Conservation (phyloP, 176 grass and related monocot genomes). For the Cocos nucifera region DNA sequence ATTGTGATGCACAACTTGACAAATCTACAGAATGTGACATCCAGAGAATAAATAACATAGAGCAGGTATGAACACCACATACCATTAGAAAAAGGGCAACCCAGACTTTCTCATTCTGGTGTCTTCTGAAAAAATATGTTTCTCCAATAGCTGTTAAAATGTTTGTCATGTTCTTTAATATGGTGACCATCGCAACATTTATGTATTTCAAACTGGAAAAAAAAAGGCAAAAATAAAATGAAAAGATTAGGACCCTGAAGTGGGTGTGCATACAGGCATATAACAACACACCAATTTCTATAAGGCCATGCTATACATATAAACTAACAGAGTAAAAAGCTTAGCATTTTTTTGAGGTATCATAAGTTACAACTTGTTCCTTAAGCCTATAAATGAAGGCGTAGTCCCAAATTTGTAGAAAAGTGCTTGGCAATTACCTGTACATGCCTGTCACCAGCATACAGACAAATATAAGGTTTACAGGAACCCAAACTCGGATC, state of each 20-base stretch:
- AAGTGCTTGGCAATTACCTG: conserved; percentile 31
- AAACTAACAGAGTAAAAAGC: too few relatives aligned
- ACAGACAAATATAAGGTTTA: conserved; percentile 77
- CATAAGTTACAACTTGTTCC: too few relatives aligned
- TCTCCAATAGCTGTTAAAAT: conserved; percentile 83
- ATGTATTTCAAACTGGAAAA: conserved; percentile 82
- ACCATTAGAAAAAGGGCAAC: conserved; percentile 76
- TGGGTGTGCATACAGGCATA: background rate
- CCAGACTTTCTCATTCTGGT: conserved; percentile 76
- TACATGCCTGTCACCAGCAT: conserved; percentile 89
- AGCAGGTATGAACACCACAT: conserved; percentile 1
- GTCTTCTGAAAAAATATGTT: conserved; percentile 64
- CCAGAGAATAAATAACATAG: too few relatives aligned
- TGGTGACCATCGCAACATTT: conserved; percentile 89
- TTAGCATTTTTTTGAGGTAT: too few relatives aligned
- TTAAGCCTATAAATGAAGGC: too few relatives aligned
- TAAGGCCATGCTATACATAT: too few relatives aligned
- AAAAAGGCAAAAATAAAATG: background rate
- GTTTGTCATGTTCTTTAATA: conserved; percentile 88
- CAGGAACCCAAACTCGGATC: conserved; percentile 72
- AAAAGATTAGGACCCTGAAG: background rate
- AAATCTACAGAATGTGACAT: too few relatives aligned
- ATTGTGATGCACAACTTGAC: too few relatives aligned
- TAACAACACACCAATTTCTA: too few relatives aligned
- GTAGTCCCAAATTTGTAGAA: too few relatives aligned